Evolutionary conservation across 2,329 filamentous ascomycete species (phyloP).

Genomic region (Stagonosporopsis chrysanthemi): DNA sequence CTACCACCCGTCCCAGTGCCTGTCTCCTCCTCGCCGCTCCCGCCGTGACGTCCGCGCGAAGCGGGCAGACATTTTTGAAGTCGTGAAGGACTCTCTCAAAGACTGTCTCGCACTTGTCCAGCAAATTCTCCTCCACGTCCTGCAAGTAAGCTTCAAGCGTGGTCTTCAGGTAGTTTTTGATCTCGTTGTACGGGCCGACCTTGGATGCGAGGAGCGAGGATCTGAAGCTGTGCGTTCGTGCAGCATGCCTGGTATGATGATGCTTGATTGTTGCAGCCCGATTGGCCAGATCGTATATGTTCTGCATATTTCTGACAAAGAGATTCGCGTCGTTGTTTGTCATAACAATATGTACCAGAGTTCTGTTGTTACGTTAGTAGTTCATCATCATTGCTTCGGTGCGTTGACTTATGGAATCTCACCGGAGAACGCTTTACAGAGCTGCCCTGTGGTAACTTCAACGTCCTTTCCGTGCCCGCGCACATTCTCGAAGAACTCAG

Average conservation of each 20-base stretch:
- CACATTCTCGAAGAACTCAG: neutral
- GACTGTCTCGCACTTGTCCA: neutral
- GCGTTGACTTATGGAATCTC: neutral
- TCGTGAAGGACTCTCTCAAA: neutral
- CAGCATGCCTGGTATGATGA: neutral
- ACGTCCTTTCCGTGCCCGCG: neutral
- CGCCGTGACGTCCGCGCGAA: neutral
- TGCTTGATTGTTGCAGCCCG: neutral
- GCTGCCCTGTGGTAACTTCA: neutral
- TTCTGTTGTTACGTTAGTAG: neutral
- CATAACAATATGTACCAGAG: neutral
- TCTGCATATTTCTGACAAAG: neutral
- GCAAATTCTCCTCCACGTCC: neutral
- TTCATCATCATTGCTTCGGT: neutral
- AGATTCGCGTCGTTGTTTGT: neutral
- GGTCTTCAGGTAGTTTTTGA: neutral
- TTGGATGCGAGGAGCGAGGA: neutral
- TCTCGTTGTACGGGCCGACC: conserved; percentile 1
- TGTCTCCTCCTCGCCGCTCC: neutral
- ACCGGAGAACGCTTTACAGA: neutral
- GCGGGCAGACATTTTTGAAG: conserved; percentile 1
- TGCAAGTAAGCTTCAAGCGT: neutral
- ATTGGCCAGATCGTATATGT: neutral
- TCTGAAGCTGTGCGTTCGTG: neutral
- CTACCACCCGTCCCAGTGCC: neutral